Evolutionary conservation across 2,329 filamentous ascomycete genomes (phyloP), one percentile per base, ranked within the genome.

Genomic region (Achaetomium macrosporum): DNA sequence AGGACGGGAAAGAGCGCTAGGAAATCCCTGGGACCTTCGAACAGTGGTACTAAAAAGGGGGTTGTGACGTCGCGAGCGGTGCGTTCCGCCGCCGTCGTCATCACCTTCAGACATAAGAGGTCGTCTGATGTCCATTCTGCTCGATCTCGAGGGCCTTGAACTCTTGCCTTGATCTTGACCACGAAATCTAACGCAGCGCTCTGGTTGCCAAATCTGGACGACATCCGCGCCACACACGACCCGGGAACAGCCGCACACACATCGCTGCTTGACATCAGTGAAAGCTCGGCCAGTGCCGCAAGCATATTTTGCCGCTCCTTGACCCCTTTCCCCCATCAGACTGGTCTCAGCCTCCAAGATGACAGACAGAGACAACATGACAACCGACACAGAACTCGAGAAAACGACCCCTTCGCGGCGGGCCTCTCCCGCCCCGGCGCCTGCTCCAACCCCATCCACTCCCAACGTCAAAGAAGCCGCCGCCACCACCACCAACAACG

Each of bases 361-460:
- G 55, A 43, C 25, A 33, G 47, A 58, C 40, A 56, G 39, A 45
- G 53, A 56, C 49, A n/a, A 19, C 51, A 53, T 51, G 40, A 58
- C 58, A 7, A 54, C 59, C 41, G 53, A 57, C 48, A 60, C 58
- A 1, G 53, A 60, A 10, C 45, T 30, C 35, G 57, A 58, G 20
- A 55, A 55, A 49, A 1, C 48, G 16, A 40, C 46, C 10, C 43
- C 43, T 5, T 40, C 42, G 15, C 31, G 48, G n/a, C 30, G 36
- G 1, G 16, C 35, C 11, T 55, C 46, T 12, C 30, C 45, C 13
- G 13, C 12, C 12, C 8, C 42, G 3, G 17, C 16, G 16, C 15
- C 17, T 10, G 9, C 37, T 30, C 12, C 29, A 20, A 8, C 41
- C 19, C 10, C 31, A 31, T n/a, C n/a, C n/a, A 39, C 16, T 9